Percentiles rank a stretch among this genome's conserved stretches.
Evolutionary conservation across 75 land plant species (phyloP).

Genomic region (Gnetum montanum): DNA sequence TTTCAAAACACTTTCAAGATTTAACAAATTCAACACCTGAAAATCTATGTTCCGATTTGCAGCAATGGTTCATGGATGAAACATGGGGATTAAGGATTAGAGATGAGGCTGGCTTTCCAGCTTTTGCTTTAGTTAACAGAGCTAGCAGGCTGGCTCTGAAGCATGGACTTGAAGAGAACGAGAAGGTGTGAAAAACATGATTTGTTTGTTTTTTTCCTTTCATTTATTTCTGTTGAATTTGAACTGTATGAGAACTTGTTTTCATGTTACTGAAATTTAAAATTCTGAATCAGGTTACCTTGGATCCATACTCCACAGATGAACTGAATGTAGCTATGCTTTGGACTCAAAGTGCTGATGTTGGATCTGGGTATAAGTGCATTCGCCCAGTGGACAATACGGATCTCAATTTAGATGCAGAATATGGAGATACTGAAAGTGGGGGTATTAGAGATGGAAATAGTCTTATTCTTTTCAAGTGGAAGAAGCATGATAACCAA

Average conservation of each 20-base stretch:
- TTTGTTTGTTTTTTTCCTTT: neutral
- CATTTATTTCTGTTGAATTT: neutral
- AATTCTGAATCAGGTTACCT: neutral
- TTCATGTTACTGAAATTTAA: neutral
- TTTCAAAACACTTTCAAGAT: no score
- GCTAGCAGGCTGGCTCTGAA: constrained; percentile 55
- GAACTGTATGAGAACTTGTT: no score
- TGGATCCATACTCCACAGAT: constrained; percentile 3
- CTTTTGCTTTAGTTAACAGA: constrained; percentile 66
- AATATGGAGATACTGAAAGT: constrained; percentile 24
- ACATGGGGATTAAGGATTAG: constrained; percentile 37
- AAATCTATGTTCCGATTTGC: no score
- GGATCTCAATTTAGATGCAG: constrained; percentile 24
- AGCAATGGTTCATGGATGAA: constrained; percentile 73
- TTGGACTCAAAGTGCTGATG: constrained; percentile 38
- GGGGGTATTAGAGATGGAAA: constrained; percentile 30
- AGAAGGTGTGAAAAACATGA: neutral
- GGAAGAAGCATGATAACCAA: constrained; percentile 40
- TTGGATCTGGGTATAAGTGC: constrained; percentile 32
- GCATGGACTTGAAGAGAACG: constrained; percentile 31
- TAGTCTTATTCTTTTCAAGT: constrained; percentile 20
- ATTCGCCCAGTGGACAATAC: constrained; percentile 22
- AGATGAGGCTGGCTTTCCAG: constrained; percentile 55
- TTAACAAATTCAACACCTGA: no score
- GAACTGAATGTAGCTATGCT: constrained; percentile 7